Evolutionary conservation across 73 alveolate species (phyloP), one percentile per base, ranked within the genome.

Genomic region (Uronychia binucleata): DNA sequence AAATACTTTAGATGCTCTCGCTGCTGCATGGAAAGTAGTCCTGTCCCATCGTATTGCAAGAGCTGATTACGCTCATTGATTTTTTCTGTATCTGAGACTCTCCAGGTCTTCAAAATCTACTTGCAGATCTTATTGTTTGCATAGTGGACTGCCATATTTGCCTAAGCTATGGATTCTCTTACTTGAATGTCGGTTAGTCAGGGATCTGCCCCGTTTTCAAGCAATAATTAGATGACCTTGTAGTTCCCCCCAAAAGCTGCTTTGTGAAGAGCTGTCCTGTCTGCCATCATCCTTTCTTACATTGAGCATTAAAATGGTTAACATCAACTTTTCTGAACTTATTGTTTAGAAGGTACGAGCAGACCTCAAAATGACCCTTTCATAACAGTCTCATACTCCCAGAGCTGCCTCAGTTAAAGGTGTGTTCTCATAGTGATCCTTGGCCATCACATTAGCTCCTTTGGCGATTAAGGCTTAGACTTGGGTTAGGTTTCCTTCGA

Each of bases 231-330:
- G 1, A 82, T 34, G 1, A 82, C 60, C 19, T 67, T 35, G 26
- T 26, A 31, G 74, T 82, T 82, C 26, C 83, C 83, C 28, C 74
- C 74, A 74, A 29, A 82, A 30, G 89, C 89, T 1, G 89, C 89
- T 82, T 82, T 82, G 31, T 82, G 89, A 31, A 82, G 89, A 82
- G 89, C 83, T 31, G 89, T 82, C 74, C 77, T 82, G 35, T 34
- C 59, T 1, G 67, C 5, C n/a, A 19, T 46, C 67, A 46, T 5
- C n/a, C n/a, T 46, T 46, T 46, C 19, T 46, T 46, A 46, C 67
- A 5, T 46, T 82, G 77, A 29, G 30, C 77, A 74, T 82, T 82
- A 0, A 26, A 31, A 0, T 26, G 74, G 30, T 82, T 82, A 1
- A 82, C 74, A 1, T 81, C 88, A 1, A 46, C 67, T 19, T 32